These are phyloP conservation scores for Pythium apleroticum DNA, from an alignment of 352 stramenopile species.

Conservation along the genomic window DNA sequence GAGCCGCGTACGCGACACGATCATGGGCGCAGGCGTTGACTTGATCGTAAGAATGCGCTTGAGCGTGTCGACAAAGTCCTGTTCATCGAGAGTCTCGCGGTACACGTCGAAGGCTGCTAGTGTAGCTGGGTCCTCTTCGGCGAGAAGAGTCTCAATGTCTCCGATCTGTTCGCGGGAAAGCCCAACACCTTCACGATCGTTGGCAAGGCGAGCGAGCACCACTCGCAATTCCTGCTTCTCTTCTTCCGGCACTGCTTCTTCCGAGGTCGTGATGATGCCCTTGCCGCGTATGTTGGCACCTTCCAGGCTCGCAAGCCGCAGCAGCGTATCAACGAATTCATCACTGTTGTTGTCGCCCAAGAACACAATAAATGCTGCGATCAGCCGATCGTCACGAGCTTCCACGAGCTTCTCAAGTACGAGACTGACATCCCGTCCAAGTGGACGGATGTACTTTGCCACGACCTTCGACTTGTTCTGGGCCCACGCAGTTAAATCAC, in stretches of 20 bases:
- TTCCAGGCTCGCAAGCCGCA: conserved; percentile 45
- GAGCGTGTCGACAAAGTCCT: conserved; percentile 59
- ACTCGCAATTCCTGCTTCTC: conserved; percentile 30
- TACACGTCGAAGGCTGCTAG: conserved; percentile 63
- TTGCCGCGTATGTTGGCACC: not conserved
- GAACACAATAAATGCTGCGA: conserved; percentile 67
- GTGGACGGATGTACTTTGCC: conserved; percentile 50
- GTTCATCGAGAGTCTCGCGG: conserved; percentile 40
- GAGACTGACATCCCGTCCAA: conserved; percentile 37
- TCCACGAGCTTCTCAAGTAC: conserved; percentile 48
- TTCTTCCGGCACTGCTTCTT: conserved; percentile 25
- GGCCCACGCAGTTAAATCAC: conserved; percentile 65
- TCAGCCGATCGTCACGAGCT: conserved; percentile 56
- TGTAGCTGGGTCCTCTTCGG: conserved; percentile 37
- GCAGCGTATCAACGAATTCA: conserved; percentile 65
- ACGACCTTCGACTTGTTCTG: conserved; percentile 50
- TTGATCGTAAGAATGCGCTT: conserved; percentile 35
- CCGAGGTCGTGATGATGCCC: conserved; percentile 8
- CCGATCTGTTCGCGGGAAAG: conserved; percentile 32
- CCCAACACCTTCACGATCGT: conserved; percentile 10
- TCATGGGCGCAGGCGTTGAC: not conserved
- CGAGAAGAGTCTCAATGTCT: conserved; percentile 33
- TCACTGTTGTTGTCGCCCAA: conserved; percentile 59
- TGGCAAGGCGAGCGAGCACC: conserved; percentile 19
- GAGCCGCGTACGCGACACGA: conserved; percentile 7